Evolutionary conservation across 768 basidiomycete species (phyloP), one percentile per base, ranked within the genome.

Genomic region (Boletus vermiculosoides): DNA sequence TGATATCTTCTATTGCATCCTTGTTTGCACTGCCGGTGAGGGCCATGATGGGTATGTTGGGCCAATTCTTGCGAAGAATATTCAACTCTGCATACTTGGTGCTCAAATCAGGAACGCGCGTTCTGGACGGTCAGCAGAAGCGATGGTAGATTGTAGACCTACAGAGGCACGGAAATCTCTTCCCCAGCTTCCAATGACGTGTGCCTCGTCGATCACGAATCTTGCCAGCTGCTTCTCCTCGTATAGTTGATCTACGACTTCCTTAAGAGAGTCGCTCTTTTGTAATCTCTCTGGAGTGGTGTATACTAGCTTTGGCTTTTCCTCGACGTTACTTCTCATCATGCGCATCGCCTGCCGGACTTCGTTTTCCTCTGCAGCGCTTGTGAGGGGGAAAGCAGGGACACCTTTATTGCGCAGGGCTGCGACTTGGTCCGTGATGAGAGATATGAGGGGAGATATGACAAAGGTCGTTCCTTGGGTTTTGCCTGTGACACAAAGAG

Each of bases 121-220:
- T 41, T 33, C 45, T 12, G 31, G n/a, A 16, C 10, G n/a, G 34
- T 48, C 23, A 36, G 40, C 40, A 39, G 33, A 56, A 46, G 41
- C 7, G 52, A 57, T 18, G 54, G 49, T 11, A 50, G 44, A 54
- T 11, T n/a, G 28, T 15, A 37, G 45, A 70, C 86, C 63, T 73
- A 91, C 90, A 25, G 89, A 83, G n/a, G 83, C 83, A 49, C 96
- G 84, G 66, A 97, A 95, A 68, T 94, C 88, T 66, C 94, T 86
- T 7, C 96, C 97, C 97, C 97, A 98, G 22, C 86, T 86, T 15
- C 86, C 87, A 42, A 98, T 90, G 69, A 93, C 94, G 70, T 99
- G 97, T 2, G 94, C 96, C 70, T 99, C 97, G 68, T 99, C 97
- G 50, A 98, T 82, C 1, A 97, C 94, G 68, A 99, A 96, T 33